These are phyloP conservation scores for Blepharisma japonicum DNA, from an alignment of 73 alveolate genomes.

Conservation along the genomic window DNA sequence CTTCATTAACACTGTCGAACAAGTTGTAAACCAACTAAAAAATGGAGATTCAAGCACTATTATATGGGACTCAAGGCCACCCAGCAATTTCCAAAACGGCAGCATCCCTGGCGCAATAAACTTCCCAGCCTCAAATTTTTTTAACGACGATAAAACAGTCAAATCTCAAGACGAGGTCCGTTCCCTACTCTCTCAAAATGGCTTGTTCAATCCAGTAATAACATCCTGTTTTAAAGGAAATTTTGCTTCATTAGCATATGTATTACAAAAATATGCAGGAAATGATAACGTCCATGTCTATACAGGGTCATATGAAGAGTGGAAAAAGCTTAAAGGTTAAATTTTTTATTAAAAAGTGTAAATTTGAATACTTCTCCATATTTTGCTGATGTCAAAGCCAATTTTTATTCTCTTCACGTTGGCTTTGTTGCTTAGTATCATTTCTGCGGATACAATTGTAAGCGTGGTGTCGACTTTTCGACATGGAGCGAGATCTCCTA, in stretches of 20 bases:
- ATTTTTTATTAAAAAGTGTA: too few species aligned
- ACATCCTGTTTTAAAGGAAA: conserved; percentile 1
- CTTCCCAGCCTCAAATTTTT: not conserved
- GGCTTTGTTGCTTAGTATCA: not conserved
- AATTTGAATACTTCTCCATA: too few species aligned
- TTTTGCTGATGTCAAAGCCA: too few species aligned
- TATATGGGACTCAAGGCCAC: not conserved
- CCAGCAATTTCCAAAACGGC: not conserved
- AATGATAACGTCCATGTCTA: not conserved
- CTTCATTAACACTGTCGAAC: not conserved
- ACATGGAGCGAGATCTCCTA: conserved; percentile 42
- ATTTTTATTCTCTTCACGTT: not conserved
- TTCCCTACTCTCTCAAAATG: not conserved
- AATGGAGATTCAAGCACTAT: not conserved
- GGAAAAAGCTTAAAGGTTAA: not conserved
- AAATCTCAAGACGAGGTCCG: not conserved
- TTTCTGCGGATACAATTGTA: not conserved
- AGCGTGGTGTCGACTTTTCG: conserved; percentile 28
- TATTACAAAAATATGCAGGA: not conserved
- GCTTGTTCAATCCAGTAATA: not conserved
- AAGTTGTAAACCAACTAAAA: not conserved
- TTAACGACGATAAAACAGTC: conserved; percentile 25
- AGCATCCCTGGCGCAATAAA: not conserved
- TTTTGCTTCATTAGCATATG: not conserved
- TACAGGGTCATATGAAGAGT: conserved; percentile 24